phyloP scores from a whole-genome alignment of 2,329 filamentous ascomycete species.

The Fusarium burgessii region DNA sequence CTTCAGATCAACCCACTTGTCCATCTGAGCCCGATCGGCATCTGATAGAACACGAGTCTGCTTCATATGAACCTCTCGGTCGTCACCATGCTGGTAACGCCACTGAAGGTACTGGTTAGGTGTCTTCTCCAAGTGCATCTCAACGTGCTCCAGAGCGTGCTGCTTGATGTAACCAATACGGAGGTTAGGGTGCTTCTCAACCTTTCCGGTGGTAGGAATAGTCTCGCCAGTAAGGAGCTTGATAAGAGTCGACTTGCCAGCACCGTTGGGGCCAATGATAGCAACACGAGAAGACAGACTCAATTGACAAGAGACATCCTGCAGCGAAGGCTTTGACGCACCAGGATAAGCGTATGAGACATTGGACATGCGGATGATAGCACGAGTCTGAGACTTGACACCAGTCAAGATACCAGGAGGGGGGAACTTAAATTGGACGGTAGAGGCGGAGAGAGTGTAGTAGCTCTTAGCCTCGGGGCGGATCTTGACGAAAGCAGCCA shows the following conservation, averaged over 20 bases:
- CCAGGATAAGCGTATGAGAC: slow-evolving; percentile 95
- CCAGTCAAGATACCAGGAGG: slow-evolving; percentile 92
- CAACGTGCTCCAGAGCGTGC: slow-evolving; percentile 97
- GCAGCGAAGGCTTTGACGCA: slow-evolving; percentile 85
- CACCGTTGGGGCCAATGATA: slow-evolving; percentile 97
- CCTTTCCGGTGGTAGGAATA: slow-evolving; percentile 83
- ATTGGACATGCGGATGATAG: slow-evolving; percentile 95
- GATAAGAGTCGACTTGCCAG: slow-evolving; percentile 97
- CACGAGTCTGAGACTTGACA: slow-evolving; percentile 93
- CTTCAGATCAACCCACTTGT: slow-evolving; percentile 85
- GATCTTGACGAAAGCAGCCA: slow-evolving; percentile 85
- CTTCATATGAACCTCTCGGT: slow-evolving; percentile 97
- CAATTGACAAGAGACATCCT: slow-evolving; percentile 88
- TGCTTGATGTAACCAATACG: slow-evolving; percentile 99
- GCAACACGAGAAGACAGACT: slow-evolving; percentile 92
- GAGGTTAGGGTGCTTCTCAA: slow-evolving; percentile 98
- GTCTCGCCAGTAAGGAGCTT: slow-evolving; percentile 95
- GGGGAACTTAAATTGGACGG: slow-evolving; percentile 98
- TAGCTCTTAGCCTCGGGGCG: slow-evolving; percentile 97
- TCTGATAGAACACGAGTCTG: slow-evolving; percentile 91
- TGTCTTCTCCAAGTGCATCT: slow-evolving; percentile 99
- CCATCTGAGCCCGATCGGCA: slow-evolving; percentile 90
- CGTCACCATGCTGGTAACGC: slow-evolving; percentile 97
- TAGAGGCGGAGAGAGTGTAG: slow-evolving; percentile 91
- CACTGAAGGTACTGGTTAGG: slow-evolving; percentile 99